Percentiles rank a stretch among this genome's conserved stretches.
phyloP scores from a whole-genome alignment of 139 green algal species.

The Coelastrella sp. region DNA sequence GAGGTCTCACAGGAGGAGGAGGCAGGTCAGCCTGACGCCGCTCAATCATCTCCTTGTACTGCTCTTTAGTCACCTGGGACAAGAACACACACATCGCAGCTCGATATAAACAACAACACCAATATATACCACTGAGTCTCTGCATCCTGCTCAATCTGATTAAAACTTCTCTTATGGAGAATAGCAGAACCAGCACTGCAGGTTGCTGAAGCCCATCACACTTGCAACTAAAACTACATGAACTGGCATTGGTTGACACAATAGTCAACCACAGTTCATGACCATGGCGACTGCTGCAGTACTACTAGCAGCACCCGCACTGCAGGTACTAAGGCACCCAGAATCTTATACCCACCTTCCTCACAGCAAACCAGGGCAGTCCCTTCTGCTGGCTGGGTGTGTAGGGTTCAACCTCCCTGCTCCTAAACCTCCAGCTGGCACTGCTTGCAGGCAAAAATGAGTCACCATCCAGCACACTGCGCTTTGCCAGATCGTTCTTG shows the following conservation, averaged over 20 bases:
- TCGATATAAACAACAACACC: background rate
- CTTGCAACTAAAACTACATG: no score
- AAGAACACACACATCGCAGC: background rate
- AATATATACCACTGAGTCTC: no score
- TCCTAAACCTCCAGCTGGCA: constrained; percentile 51
- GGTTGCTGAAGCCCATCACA: no score
- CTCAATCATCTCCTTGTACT: constrained; percentile 71
- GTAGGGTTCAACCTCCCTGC: constrained; percentile 65
- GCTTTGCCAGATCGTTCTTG: constrained; percentile 56
- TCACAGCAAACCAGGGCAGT: constrained; percentile 64
- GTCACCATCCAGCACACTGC: constrained; percentile 72
- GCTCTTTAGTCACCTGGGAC: constrained; percentile 56
- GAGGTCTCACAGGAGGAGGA: background rate
- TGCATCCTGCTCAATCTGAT: no score
- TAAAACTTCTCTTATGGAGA: no score
- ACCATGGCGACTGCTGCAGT: no score
- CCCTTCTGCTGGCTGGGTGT: constrained; percentile 60
- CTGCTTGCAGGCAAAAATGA: constrained; percentile 50
- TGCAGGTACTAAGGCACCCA: background rate
- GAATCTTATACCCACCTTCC: constrained; percentile 39
- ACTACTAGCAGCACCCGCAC: no score
- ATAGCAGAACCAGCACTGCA: no score
- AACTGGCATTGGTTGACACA: no score
- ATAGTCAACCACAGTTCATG: no score
- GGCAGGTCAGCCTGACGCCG: constrained; percentile 17